phyloP scores from a whole-genome alignment of 441 rosid species.

The Adansonia gregorii region DNA sequence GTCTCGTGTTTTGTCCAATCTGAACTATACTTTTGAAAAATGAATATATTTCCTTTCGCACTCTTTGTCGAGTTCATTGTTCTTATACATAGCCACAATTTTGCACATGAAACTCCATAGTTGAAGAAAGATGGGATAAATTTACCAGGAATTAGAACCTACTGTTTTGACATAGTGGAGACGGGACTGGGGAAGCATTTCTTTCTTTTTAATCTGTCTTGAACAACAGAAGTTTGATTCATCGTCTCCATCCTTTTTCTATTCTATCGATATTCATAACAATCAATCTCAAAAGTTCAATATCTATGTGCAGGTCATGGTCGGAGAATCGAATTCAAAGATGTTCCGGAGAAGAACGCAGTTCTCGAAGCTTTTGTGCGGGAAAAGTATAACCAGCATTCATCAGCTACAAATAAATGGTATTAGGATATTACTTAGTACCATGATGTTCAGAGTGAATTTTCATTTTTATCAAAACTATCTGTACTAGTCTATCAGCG shows the following conservation, averaged over 20 bases:
- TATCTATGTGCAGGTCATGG: constrained; percentile 45
- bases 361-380: constrained; percentile 39
- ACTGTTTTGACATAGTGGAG: neutral
- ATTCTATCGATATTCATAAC: constrained; percentile 22
- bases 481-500: neutral
- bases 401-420: constrained; percentile 8
- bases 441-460: neutral
- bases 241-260: constrained; percentile 23
- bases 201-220: neutral
- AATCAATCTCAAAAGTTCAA: constrained; percentile 24
- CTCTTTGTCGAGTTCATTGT: neutral
- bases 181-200: neutral
- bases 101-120: neutral
- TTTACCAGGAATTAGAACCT: neutral
- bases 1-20: neutral
- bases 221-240: neutral
- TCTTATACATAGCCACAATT: neutral
- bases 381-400: constrained; percentile 18
- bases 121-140: neutral
- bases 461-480: neutral
- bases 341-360: constrained; percentile 42
- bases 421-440: neutral
- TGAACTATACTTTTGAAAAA: constrained; percentile 15
- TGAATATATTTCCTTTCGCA: neutral
- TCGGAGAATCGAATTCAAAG: constrained; percentile 47